Base-by-base conservation (phyloP, 768 basidiomycete genomes). In the Xerocomus potaroensis region DNA sequence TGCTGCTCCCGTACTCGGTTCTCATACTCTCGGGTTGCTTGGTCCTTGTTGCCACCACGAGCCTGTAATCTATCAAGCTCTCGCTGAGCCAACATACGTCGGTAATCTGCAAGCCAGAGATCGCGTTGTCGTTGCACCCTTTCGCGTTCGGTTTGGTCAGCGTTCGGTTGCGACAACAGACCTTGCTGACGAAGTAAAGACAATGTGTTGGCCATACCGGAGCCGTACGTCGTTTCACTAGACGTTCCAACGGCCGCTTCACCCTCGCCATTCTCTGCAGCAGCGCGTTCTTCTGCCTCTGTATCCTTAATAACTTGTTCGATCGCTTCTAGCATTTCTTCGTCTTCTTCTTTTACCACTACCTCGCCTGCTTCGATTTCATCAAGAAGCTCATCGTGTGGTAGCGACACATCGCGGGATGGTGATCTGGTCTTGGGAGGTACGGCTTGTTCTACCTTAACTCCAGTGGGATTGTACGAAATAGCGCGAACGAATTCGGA, bases 401-500 rank as follows among this genome's bases (percentile, higher is more conserved):
- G 75, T 71, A 80, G 78, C 3, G 80, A 77, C 3, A 77, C 75
- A 45, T 83, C 80, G 41, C 71, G 66, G 3, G 78, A 74, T 6
- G 72, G 67, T 5, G 79, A 72, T 19, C 58, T 64, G 29, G 64
- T 60, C 36, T 69, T 63, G 22, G 54, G 53, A 36, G 65, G 48
- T 56, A 75, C 76, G 43, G 60, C 69, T 6, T 64, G 73, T 57
- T 78, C 81, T 29, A 57, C 61, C 56, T 84, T 79, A 27, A 73
- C 72, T 32, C 72, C 68, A 1, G 77, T 64, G 0, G 84, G 81
- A 53, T 81, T 79, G 52, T 80, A 81, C 2, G 82, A 80, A 38
- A 91, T 88, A 14, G 83, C 83, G 15, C 93, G 83, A 32, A 98
- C 90, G 54, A 99, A 99, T 64, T 97, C 95, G 1, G 92, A 91